phyloP scores from a whole-genome alignment of 1,284 basidiomycete genomes.

The Tilletia caries region DNA sequence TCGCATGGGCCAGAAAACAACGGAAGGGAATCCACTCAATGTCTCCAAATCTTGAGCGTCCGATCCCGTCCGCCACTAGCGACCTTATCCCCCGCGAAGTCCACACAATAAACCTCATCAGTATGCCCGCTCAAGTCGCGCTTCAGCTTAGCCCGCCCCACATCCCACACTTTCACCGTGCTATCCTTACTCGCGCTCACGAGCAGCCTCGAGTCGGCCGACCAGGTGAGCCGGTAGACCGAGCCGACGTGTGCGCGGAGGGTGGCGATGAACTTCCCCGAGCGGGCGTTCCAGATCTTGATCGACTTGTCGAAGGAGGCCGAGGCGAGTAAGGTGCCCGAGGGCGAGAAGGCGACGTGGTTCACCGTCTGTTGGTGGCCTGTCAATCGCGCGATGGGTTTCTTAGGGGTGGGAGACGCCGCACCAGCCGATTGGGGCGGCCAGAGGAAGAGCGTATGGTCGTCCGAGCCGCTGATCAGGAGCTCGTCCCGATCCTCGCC shows the following conservation, averaged over 20 bases:
- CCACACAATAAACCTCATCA: conserved; percentile 95
- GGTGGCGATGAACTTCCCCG: conserved; percentile 72
- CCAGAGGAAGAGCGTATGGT: conserved; percentile 66
- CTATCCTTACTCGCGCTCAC: conserved; percentile 93
- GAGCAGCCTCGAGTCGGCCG: conserved; percentile 83
- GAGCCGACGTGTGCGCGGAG: conserved; percentile 88
- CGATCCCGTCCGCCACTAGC: conserved; percentile 80
- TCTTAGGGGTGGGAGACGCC: conserved; percentile 68
- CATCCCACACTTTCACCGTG: conserved; percentile 63
- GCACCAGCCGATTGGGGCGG: conserved; percentile 66
- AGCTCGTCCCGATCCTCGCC: conserved; percentile 64
- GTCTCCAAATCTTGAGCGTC: conserved; percentile 60
- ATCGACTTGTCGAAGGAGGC: conserved; percentile 90
- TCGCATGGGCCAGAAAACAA: background rate
- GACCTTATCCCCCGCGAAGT: conserved; percentile 76
- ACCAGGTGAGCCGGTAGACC: conserved; percentile 93
- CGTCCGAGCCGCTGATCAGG: conserved; percentile 86
- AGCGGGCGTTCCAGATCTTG: conserved; percentile 75
- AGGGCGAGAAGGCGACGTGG: conserved; percentile 92
- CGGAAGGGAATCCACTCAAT: conserved; percentile 20
- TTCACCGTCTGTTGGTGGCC: conserved; percentile 94
- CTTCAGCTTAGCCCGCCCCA: conserved; percentile 68
- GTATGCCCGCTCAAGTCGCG: conserved; percentile 91
- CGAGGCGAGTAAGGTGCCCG: conserved; percentile 84
- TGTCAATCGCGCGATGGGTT: conserved; percentile 80